Evolutionary conservation across 768 basidiomycete species (phyloP), one percentile per base, ranked within the genome.

Genomic region (Boletellus ananiceps): DNA sequence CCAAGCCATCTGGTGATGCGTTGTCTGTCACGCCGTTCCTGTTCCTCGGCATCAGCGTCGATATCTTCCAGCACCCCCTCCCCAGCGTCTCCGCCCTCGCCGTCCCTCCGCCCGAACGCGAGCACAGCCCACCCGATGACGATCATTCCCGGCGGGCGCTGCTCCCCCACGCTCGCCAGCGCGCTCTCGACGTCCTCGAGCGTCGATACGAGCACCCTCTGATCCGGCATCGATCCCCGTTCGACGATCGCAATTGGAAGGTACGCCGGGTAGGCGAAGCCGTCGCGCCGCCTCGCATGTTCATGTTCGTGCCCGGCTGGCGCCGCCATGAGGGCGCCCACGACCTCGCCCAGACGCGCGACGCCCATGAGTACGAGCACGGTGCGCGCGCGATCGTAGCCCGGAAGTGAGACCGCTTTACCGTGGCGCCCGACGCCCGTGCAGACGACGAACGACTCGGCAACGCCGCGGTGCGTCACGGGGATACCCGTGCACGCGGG

Each of bases 81-180:
- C 0, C 92, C 91, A 16, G 46, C 56, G 13, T 46, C 51, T 93
- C 80, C 83, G 66, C 87, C 84, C 39, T 60, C 49, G 8, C 61
- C 60, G 2, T 48, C 38, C 49, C 29, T 48, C 12, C 61, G 46
- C 14, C 58, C 61, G 38, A 98, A 69, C 34, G 87, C 83, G 54
- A 93, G 64, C 9, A 88, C 86, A 2, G 85, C 78, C 94, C 94
- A 99, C 2, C 96, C 96, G 57, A 99, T 76, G 27, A 97, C 77
- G 64, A 98, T 87, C 88, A 99, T 93, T 8, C 93, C 96, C 0
- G 96, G 96, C 15, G 94, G 93, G 32, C 94, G 71, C 66, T 98
- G 93, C 58, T 91, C 88, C 8, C 88, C 92, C 2, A 77, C 70
- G 52, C 77, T 80, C 48, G 85, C 83, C 64, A 97, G 64, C 2